Percentiles rank a stretch among this genome's conserved stretches.
Conservation (phyloP, 2,329 filamentous ascomycete genomes). For the Stenocarpella maydis region DNA sequence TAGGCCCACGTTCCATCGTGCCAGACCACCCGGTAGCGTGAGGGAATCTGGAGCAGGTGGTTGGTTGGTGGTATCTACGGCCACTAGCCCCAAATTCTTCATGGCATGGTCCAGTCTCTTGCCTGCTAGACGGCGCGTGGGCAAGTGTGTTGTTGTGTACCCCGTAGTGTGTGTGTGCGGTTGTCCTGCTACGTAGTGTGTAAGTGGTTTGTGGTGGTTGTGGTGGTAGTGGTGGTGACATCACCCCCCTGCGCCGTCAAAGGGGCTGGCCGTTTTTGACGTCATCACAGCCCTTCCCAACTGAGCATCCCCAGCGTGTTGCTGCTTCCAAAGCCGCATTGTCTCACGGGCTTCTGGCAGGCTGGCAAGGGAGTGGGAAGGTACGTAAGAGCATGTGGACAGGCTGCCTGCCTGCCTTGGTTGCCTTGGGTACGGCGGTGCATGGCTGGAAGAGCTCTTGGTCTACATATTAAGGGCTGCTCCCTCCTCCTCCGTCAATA, state of each 20-base stretch:
- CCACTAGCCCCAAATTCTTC: not conserved
- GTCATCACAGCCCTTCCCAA: not conserved
- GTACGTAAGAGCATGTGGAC: constrained; percentile 15
- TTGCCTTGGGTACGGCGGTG: no score
- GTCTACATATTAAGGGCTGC: constrained; percentile 4
- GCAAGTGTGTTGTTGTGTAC: not conserved
- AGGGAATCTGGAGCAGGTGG: constrained; percentile 7
- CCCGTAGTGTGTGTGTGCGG: no score
- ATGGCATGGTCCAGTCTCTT: not conserved
- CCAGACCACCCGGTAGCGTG: constrained; percentile 9
- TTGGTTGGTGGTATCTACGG: not conserved
- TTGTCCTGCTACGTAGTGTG: no score
- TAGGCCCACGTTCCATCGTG: constrained; percentile 21
- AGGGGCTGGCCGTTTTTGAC: constrained; percentile 15
- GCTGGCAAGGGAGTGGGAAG: not conserved
- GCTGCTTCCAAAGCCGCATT: not conserved
- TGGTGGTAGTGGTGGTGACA: constrained; percentile 6
- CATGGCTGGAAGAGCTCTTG: not conserved
- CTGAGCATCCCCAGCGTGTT: not conserved
- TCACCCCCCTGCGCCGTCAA: constrained; percentile 14
- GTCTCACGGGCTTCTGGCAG: constrained; percentile 18
- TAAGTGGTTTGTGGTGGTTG: no score
- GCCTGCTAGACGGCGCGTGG: not conserved
- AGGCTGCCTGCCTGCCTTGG: constrained; percentile 1
- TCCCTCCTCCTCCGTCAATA: not conserved